Evolutionary conservation across 768 basidiomycete genomes (phyloP).

Genomic region (Suillus fuscotomentosus): DNA sequence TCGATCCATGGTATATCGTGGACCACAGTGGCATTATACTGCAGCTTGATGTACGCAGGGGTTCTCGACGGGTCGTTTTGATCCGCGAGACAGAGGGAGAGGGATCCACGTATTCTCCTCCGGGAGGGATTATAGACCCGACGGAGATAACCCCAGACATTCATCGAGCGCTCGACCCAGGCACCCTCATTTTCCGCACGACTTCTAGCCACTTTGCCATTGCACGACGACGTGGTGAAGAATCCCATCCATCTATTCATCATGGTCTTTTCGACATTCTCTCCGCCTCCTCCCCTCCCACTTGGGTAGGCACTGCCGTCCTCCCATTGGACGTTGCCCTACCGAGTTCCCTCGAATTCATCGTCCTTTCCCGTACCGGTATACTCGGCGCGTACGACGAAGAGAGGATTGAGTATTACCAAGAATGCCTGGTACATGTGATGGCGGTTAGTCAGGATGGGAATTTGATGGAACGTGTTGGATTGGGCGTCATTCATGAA

Average conservation of each 20-base stretch:
- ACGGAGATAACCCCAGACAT: background rate
- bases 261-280: constrained; percentile 17
- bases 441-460: constrained; percentile 17
- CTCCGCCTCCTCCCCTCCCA: background rate
- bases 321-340: constrained; percentile 15
- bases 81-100: background rate
- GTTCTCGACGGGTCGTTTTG: constrained; percentile 1
- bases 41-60: constrained; percentile 13
- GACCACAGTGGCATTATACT: constrained; percentile 10
- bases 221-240: constrained; percentile 6
- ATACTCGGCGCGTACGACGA: constrained; percentile 11
- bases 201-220: constrained; percentile 12
- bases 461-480: constrained; percentile 18
- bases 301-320: constrained; percentile 15
- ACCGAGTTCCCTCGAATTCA: constrained; percentile 13
- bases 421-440: constrained; percentile 18
- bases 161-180: constrained; percentile 5
- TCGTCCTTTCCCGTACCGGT: constrained; percentile 18
- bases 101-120: constrained; percentile 4
- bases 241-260: background rate
- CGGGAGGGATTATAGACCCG: background rate
- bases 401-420: constrained; percentile 6
- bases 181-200: constrained; percentile 25
- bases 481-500: constrained; percentile 19
- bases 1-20: constrained; percentile 17